Conservation (phyloP, 2,329 filamentous ascomycete species). For the Epichloe scottii region DNA sequence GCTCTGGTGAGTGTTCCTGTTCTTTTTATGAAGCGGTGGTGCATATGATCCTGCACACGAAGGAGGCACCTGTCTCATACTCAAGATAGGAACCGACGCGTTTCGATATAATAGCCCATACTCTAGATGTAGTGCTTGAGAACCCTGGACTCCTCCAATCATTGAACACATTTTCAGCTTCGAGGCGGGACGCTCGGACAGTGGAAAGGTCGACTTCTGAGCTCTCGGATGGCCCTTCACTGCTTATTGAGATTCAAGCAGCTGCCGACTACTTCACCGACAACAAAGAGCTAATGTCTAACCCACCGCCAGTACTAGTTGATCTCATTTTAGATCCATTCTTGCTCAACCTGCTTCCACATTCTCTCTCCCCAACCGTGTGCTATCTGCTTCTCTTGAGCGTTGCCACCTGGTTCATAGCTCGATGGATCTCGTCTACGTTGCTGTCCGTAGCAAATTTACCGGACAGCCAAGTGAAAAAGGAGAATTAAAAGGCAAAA, state of each 20-base stretch:
- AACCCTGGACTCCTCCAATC: slow-evolving; percentile 52
- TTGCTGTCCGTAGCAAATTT: slow-evolving; percentile 16
- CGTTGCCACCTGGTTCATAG: slow-evolving; percentile 30
- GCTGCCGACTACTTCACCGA: slow-evolving; percentile 77
- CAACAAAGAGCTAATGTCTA: slow-evolving; percentile 60
- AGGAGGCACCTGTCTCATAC: background rate
- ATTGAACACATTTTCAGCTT: slow-evolving; percentile 47
- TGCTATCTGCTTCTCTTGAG: slow-evolving; percentile 55
- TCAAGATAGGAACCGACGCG: slow-evolving; percentile 69
- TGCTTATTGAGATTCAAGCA: slow-evolving; percentile 63
- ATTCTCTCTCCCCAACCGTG: slow-evolving; percentile 61
- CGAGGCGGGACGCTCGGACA: slow-evolving; percentile 24
- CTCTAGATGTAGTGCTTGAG: slow-evolving; percentile 47
- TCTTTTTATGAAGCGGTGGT: background rate
- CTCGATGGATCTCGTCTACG: slow-evolving; percentile 19
- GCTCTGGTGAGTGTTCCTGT: slow-evolving; percentile 57
- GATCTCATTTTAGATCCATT: slow-evolving; percentile 85
- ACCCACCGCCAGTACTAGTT: slow-evolving; percentile 59
- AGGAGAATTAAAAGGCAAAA: slow-evolving; percentile 19
- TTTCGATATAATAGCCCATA: slow-evolving; percentile 57
- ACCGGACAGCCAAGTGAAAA: slow-evolving; percentile 20
- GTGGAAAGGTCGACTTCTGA: background rate
- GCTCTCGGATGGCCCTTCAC: slow-evolving; percentile 25
- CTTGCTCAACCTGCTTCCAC: slow-evolving; percentile 64
- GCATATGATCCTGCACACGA: background rate